phyloP scores from a whole-genome alignment of 768 basidiomycete species.

The Mycena rosella region DNA sequence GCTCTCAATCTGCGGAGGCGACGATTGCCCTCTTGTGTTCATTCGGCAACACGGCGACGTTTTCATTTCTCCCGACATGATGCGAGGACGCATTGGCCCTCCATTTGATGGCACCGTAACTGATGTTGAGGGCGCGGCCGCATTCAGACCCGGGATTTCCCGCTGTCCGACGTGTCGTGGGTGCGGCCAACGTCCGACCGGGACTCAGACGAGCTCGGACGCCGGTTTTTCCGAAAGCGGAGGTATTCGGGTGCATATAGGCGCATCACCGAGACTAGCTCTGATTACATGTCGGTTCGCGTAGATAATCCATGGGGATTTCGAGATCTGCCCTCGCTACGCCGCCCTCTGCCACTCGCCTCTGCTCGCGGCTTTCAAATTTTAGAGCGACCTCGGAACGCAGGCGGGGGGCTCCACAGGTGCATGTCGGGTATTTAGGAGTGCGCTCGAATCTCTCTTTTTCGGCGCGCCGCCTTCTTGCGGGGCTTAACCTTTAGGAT shows the following conservation, averaged over 20 bases:
- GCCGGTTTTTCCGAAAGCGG: background rate
- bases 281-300: background rate
- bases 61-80: too few relatives aligned
- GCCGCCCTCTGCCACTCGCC: background rate
- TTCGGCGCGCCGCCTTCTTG: background rate
- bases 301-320: constrained; percentile 10
- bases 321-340: constrained; percentile 10
- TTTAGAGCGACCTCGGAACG: background rate
- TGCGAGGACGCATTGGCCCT: too few relatives aligned
- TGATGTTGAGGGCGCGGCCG: background rate
- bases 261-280: background rate
- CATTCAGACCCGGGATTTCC: too few relatives aligned
- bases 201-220: too few relatives aligned
- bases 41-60: too few relatives aligned
- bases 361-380: background rate
- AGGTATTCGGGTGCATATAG: too few relatives aligned
- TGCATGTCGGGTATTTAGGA: background rate
- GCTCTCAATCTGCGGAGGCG: too few relatives aligned
- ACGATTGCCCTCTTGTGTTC: too few relatives aligned
- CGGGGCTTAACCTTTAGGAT: background rate
- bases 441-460: constrained; percentile 17
- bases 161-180: background rate
- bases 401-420: background rate
- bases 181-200: background rate
- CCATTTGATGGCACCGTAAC: background rate